Evolutionary conservation across 495 filamentous ascomycete genomes (phyloP), one percentile per base, ranked within the genome.

Genomic region (Xylaria palmicola): DNA sequence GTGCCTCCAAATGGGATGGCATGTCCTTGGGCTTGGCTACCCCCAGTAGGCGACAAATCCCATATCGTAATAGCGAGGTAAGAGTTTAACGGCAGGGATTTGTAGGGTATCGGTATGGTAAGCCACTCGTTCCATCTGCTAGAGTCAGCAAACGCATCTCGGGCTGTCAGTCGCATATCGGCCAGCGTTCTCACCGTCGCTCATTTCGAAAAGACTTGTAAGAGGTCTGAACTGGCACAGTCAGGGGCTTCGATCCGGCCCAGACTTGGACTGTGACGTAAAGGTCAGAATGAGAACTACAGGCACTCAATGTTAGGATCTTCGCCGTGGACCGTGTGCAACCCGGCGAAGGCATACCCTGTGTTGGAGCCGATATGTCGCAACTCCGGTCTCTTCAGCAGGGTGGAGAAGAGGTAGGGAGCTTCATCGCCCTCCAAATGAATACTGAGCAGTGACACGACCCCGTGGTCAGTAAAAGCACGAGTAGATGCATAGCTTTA

Each of bases 51-150:
- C 6, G 91, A 94, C 22, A 98, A 72, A 68, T 99, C 94, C 95
- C 94, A 97, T 55, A 97, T 75, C 10, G 94, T 99, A 45, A 99
- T 90, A 10, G 95, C 94, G 29, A 99, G 81, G 66, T 91, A 90
- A 2, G 91, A 83, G 59, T 86, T 87, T 27, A 88, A 75, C 20
- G 93, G 92, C 3, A 93, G 82, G 49, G 87, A 86, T 45, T 90
- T 86, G 64, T 97, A 92, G 2, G 81, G 82, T 67, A 96, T 85
- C 12, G 95, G 93, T 47, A 99, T 74, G 10, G 86, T 85, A 27
- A 99, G 83, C 95, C 95, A 99, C 77, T 99, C 94, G 70, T 93
- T 93, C 94, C 94, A 99, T 68, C 81, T 83, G 54, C 10, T 20
- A 22, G 3, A 19, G 56, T 75, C 64, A 75, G 67, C 48, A 13